Conservation (phyloP, 306 rosid species). For the Fragaria iinumae region DNA sequence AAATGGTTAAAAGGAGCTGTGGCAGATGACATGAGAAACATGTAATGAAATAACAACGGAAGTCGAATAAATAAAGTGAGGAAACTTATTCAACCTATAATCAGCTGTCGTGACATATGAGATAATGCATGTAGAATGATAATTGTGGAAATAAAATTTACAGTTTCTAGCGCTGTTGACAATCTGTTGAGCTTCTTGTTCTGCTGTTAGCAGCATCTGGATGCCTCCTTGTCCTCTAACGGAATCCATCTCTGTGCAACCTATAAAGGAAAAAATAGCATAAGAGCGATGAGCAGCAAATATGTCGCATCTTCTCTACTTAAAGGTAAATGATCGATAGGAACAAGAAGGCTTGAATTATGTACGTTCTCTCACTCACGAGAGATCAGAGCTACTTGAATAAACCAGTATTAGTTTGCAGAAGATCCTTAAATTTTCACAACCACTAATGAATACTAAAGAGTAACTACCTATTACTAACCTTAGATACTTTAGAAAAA, state of each 20-base stretch:
- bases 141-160: constrained; percentile 20
- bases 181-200: constrained; percentile 82
- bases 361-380: background rate
- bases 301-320: background rate
- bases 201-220: constrained; percentile 79
- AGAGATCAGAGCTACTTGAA: background rate
- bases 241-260: constrained; percentile 48
- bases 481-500: background rate
- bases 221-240: constrained; percentile 85
- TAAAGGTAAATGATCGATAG: background rate
- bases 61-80: background rate
- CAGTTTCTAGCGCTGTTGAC: constrained; percentile 70
- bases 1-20: background rate
- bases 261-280: background rate
- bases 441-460: background rate
- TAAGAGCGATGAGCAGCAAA: background rate
- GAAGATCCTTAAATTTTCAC: background rate
- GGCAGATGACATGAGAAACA: background rate
- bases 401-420: background rate
- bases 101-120: too few species aligned
- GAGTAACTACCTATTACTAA: background rate
- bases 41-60: background rate
- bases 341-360: background rate
- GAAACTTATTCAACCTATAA: background rate
- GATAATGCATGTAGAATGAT: background rate